Conservation (phyloP, 2,329 filamentous ascomycete genomes). For the Beauveria asiatica region DNA sequence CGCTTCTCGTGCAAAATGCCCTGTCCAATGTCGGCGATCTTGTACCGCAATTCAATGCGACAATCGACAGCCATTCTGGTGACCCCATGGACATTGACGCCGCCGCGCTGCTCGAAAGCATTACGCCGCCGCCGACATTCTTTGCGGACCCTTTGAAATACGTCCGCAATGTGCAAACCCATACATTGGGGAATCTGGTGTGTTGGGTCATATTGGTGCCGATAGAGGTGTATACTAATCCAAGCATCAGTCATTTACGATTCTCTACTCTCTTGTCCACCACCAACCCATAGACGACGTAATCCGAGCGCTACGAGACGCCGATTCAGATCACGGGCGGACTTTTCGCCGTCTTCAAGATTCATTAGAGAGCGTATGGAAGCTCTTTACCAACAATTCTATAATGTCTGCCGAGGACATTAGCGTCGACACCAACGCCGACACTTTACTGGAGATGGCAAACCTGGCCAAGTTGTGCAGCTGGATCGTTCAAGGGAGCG, state of each 20-base stretch:
- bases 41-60: constrained; percentile 24
- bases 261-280: constrained; percentile 21
- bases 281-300: constrained; percentile 29
- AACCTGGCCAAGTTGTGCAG: constrained; percentile 40
- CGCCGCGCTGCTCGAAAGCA: constrained; percentile 20
- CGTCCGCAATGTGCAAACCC: constrained; percentile 28
- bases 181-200: constrained; percentile 34
- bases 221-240: background rate
- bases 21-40: constrained; percentile 31
- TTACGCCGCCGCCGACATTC: constrained; percentile 24
- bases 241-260: background rate
- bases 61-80: constrained; percentile 18
- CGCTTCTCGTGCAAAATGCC: constrained; percentile 32
- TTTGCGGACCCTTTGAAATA: constrained; percentile 28
- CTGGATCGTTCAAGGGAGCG: constrained; percentile 30
- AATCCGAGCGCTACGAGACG: constrained; percentile 24
- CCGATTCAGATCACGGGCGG: constrained; percentile 25
- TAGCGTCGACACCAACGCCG: constrained; percentile 25
- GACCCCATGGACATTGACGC: constrained; percentile 27
- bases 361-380: constrained; percentile 25
- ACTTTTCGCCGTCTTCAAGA: constrained; percentile 24
- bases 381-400: constrained; percentile 25
- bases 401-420: constrained; percentile 27
- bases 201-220: constrained; percentile 13
- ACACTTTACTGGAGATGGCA: constrained; percentile 34